Evolutionary conservation across 306 rosid species (phyloP), one percentile per base, ranked within the genome.

Genomic region (Cicer chorassanicum): DNA sequence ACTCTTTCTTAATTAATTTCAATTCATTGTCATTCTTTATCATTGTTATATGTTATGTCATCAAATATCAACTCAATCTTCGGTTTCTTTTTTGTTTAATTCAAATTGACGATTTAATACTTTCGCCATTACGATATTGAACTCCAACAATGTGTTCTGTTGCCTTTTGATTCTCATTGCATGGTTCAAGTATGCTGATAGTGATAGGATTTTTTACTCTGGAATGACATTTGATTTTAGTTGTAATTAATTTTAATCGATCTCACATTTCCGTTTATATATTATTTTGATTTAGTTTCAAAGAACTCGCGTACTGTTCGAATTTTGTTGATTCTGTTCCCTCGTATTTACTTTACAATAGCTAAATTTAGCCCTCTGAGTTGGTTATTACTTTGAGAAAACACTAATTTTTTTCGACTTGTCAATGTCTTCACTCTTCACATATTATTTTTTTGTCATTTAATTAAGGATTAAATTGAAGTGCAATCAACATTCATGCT

Each of bases 401-500:
- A 48, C 53, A 48, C n/a, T 49, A 49, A 13, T 48, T 5, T 13
- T n/a, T 0, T 13, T 48, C 18, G 2, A 44, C 11, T 11, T 3
- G 14, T 45, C 11, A 53, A 8, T 55, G 34, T 54, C 62, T 61
- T 12, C 39, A 12, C 62, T 69, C 16, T 50, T 8, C 11, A 70
- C 68, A 14, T 34, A 68, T 42, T 34, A 6, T 18, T 10, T 10
- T 68, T 36, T 16, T 0, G 55, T 45, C 6, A 74, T 54, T 66
- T 3, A 38, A 45, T 24, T 0, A 41, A 75, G 45, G 65, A 9
- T 72, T 63, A 18, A 34, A 50, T 5, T 51, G 14, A 51, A 1
- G 6, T 73, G 50, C 56, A 60, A 18, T 71, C 70, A 45, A 41
- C 60, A 9, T 12, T 63, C 44, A 61, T 56, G 73, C 54, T 48